Conservation (phyloP, 2,329 filamentous ascomycete species). For the Biscogniauxia marginata region DNA sequence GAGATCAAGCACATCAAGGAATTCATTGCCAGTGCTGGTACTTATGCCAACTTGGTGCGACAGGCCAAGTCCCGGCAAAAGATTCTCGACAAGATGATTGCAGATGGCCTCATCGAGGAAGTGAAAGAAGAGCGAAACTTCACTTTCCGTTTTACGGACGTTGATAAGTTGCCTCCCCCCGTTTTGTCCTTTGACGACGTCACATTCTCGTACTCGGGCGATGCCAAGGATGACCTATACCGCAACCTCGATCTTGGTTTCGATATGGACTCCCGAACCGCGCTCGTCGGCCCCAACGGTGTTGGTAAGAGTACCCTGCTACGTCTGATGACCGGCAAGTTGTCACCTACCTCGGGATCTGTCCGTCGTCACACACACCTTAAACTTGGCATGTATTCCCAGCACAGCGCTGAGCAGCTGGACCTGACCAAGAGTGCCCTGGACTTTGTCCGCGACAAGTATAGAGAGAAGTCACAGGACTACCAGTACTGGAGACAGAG, state of each 20-base stretch:
- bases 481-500: slow-evolving; percentile 99
- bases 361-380: slow-evolving; percentile 95
- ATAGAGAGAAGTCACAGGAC: slow-evolving; percentile 83
- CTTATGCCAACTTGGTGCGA: slow-evolving; percentile 97
- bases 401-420: slow-evolving; percentile 97
- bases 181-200: slow-evolving; percentile 96
- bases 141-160: slow-evolving; percentile 96
- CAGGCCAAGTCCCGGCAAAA: slow-evolving; percentile 99
- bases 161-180: slow-evolving; percentile 97
- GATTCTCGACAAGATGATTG: slow-evolving; percentile 99
- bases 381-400: slow-evolving; percentile 96
- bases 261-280: slow-evolving; percentile 98
- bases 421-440: slow-evolving; percentile 97
- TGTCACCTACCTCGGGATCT: slow-evolving; percentile 76
- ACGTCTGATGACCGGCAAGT: slow-evolving; percentile 92
- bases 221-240: slow-evolving; percentile 88
- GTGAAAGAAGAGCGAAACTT: slow-evolving; percentile 84
- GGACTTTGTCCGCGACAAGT: slow-evolving; percentile 97
- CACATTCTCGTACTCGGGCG: slow-evolving; percentile 95
- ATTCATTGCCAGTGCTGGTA: slow-evolving; percentile 99
- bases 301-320: slow-evolving; percentile 97
- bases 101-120: slow-evolving; percentile 95
- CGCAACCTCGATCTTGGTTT: slow-evolving; percentile 97
- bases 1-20: slow-evolving; percentile 99
- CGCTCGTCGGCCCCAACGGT: slow-evolving; percentile 97